These are phyloP conservation scores for Sporobolomyces phaffii DNA, from an alignment of 768 basidiomycete species.

Conservation along the genomic window DNA sequence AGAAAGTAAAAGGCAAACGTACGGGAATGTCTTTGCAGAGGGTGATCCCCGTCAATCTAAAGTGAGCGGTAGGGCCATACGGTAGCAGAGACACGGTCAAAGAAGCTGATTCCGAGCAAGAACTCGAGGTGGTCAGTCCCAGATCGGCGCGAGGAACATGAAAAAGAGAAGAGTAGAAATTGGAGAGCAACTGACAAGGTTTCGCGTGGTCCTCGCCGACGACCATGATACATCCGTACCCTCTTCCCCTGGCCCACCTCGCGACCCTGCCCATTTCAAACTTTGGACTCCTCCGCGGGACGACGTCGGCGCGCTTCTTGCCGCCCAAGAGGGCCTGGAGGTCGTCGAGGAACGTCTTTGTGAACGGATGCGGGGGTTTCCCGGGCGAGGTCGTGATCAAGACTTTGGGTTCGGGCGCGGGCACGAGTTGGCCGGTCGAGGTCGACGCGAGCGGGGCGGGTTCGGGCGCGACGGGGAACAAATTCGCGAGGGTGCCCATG, in stretches of 20 bases:
- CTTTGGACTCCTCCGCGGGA: conserved; percentile 78
- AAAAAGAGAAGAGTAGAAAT: neutral
- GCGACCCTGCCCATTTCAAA: conserved; percentile 94
- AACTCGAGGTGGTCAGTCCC: neutral
- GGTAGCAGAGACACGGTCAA: conserved; percentile 88
- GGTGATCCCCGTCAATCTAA: conserved; percentile 83
- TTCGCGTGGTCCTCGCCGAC: conserved; percentile 94
- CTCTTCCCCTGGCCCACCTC: conserved; percentile 82
- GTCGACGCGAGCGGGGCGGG: no score
- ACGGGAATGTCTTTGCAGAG: conserved; percentile 81
- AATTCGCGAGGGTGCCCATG: conserved; percentile 43
- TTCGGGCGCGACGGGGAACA: conserved; percentile 52
- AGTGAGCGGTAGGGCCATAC: conserved; percentile 86
- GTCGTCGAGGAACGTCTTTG: conserved; percentile 38
- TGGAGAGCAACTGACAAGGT: conserved; percentile 62
- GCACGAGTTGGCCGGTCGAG: conserved; percentile 49
- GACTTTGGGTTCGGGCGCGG: conserved; percentile 37
- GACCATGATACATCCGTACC: conserved; percentile 80
- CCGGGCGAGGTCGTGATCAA: conserved; percentile 38
- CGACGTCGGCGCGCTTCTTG: conserved; percentile 53
- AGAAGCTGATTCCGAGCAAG: conserved; percentile 69
- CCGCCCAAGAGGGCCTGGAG: conserved; percentile 48
- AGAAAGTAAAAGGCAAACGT: no score
- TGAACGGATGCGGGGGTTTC: conserved; percentile 37
- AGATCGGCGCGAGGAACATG: conserved; percentile 20